Conservation (phyloP, 768 basidiomycete genomes). For the Tulasnella sp. region DNA sequence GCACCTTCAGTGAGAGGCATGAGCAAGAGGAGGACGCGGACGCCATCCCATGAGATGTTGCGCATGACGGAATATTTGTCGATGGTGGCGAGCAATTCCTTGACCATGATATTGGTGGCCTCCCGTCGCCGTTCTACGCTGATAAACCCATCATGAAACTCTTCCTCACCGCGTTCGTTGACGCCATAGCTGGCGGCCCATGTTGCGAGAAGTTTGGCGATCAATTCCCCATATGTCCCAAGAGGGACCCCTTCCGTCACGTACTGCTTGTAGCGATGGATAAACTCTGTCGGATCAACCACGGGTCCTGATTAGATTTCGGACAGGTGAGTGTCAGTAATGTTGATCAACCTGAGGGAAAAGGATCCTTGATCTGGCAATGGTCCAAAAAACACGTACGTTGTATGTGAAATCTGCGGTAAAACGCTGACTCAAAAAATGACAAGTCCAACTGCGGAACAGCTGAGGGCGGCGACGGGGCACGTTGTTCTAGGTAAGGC, state of each 20-base stretch:
- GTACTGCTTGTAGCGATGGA: slow-evolving; percentile 37
- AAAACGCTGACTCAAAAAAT: slow-evolving; percentile 80
- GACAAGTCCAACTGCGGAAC: slow-evolving; percentile 63
- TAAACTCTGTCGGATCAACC: slow-evolving; percentile 68
- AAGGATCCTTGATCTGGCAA: neutral
- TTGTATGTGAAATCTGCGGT: slow-evolving; percentile 71
- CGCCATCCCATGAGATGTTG: slow-evolving; percentile 76
- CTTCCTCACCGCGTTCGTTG: slow-evolving; percentile 58
- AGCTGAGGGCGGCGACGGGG: slow-evolving; percentile 32
- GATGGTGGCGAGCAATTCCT: slow-evolving; percentile 64
- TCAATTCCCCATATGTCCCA: slow-evolving; percentile 57
- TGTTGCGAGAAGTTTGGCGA: slow-evolving; percentile 66
- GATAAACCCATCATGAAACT: slow-evolving; percentile 24
- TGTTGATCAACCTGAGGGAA: neutral
- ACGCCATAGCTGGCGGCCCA: slow-evolving; percentile 88
- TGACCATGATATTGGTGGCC: slow-evolving; percentile 53
- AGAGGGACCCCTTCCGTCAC: slow-evolving; percentile 37
- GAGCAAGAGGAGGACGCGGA: slow-evolving; percentile 62
- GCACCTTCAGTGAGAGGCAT: slow-evolving; percentile 76
- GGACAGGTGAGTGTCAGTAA: neutral
- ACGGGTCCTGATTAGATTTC: slow-evolving; percentile 50
- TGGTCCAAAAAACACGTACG: slow-evolving; percentile 35
- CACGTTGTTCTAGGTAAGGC: slow-evolving; percentile 26
- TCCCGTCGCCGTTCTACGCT: slow-evolving; percentile 36
- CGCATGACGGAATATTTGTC: slow-evolving; percentile 69